Base-by-base conservation (phyloP, 805 yeast species). In the Zygosaccharomyces kombuchaensis region DNA sequence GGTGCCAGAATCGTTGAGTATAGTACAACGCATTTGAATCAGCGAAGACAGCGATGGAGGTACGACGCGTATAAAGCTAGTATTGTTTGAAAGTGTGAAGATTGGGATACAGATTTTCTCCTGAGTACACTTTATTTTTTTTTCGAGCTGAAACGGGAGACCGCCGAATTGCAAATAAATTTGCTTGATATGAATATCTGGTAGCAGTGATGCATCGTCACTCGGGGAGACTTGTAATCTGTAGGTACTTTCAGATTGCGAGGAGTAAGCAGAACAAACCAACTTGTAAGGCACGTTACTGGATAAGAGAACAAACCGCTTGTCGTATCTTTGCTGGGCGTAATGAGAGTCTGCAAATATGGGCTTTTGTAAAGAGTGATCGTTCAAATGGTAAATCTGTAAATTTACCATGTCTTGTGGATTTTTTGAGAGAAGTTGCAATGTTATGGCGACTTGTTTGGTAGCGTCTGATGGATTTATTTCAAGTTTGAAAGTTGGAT, bases 401-500 rank as follows among this genome's bases (percentile, higher is more conserved):
- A 57, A 40, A 31, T 58, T 61, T 3, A 62, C 34, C 25, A 43
- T 16, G 14, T 49, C 55, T 4, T 40, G 29, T 2, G 36, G 16
- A 14, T 32, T 17, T 7, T 41, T 40, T 8, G 62, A 54, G 2
- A 54, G 27, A 6, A 58, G 9, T 29, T 55, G 54, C 9, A 62
- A 21, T 32, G 56, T 50, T 16, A 54, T 25, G 5, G 48, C 10
- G 1, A 47, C 36, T 12, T 57, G 54, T 19, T 40, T 36, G 1
- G 46, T 10, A 1, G 9, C 13, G 9, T 17, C 14, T 13, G 32
- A 17, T 17, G 52, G 44, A 1, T 12, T 19, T 19, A 58, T 23
- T 9, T 48, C 40, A 21, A 61, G 25, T 35, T 48, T 34, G 37
- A 56, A 58, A 6, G 63, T 54, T 2, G 65, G 63, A 34, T 58